Evolutionary conservation across 208 protist species (phyloP).

Genomic region (Angomonas ambiguus): DNA sequence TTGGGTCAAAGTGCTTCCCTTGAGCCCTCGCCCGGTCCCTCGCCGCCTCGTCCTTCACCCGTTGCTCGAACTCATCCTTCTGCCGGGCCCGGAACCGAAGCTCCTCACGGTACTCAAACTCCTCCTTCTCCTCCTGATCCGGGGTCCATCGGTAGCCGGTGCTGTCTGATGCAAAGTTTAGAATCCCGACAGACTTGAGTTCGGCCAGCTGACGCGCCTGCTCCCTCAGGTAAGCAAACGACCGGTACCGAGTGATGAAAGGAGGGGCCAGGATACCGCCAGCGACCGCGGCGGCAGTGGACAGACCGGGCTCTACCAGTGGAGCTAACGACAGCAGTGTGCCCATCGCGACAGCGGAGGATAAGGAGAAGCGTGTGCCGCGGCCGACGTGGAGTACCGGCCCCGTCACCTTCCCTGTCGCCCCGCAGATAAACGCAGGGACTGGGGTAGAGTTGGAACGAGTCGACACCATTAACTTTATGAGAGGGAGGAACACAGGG

Average conservation of each 20-base stretch:
- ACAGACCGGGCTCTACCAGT: slow-evolving; percentile 53
- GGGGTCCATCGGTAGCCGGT: slow-evolving; percentile 78
- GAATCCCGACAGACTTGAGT: slow-evolving; percentile 66
- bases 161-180: slow-evolving; percentile 77
- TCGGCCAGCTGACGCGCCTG: slow-evolving; percentile 51
- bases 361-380: slow-evolving; percentile 17
- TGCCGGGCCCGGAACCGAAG: slow-evolving; percentile 62
- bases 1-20: slow-evolving; percentile 53
- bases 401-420: slow-evolving; percentile 80
- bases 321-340: slow-evolving; percentile 47
- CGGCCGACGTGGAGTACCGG: slow-evolving; percentile 61
- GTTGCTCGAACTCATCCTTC: slow-evolving; percentile 71
- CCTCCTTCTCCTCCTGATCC: slow-evolving; percentile 76
- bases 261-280: slow-evolving; percentile 31
- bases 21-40: slow-evolving; percentile 49
- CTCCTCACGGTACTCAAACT: slow-evolving; percentile 90
- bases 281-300: slow-evolving; percentile 52
- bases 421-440: slow-evolving; percentile 78
- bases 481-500: slow-evolving; percentile 81
- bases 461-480: slow-evolving; percentile 67
- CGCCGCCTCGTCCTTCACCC: slow-evolving; percentile 78
- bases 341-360: slow-evolving; percentile 19
- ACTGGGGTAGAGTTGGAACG: slow-evolving; percentile 33
- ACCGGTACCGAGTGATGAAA: slow-evolving; percentile 26
- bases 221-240: slow-evolving; percentile 34